Evolutionary conservation across 2,329 filamentous ascomycete genomes (phyloP).

Genomic region (Colletotrichum tofieldiae): DNA sequence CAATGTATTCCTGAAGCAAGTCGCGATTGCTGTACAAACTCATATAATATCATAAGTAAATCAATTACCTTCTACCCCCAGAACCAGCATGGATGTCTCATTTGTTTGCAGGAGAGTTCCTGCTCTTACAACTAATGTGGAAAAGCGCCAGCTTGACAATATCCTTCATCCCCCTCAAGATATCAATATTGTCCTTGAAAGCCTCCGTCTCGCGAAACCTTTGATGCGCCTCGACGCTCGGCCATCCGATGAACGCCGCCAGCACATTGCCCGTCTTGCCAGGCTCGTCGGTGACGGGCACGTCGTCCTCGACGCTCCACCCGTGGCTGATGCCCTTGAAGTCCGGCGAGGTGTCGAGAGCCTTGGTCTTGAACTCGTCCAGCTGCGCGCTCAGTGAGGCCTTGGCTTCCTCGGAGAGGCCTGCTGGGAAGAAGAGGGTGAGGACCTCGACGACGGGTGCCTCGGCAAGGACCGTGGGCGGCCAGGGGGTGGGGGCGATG

Average conservation of each 20-base stretch:
- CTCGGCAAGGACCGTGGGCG: slow-evolving; percentile 6
- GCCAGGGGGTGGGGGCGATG: slow-evolving; percentile 53
- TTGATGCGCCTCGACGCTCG: slow-evolving; percentile 55
- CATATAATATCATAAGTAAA: too few species aligned
- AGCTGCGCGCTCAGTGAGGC: slow-evolving; percentile 5
- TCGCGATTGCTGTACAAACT: too few species aligned
- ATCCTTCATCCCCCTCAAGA: slow-evolving; percentile 42
- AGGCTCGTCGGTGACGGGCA: slow-evolving; percentile 50
- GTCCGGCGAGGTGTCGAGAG: slow-evolving; percentile 24
- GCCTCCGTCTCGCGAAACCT: slow-evolving; percentile 53
- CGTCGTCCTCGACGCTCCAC: slow-evolving; percentile 53
- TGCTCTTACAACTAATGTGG: neutral
- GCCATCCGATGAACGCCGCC: slow-evolving; percentile 54
- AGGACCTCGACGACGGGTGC: slow-evolving; percentile 38
- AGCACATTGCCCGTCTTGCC: slow-evolving; percentile 48
- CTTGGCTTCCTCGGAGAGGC: slow-evolving; percentile 23
- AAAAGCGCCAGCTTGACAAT: neutral
- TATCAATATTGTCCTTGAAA: slow-evolving; percentile 53
- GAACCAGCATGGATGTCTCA: neutral
- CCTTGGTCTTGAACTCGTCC: slow-evolving; percentile 38
- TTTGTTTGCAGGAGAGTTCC: neutral
- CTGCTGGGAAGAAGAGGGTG: slow-evolving; percentile 38
- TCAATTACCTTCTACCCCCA: too few species aligned
- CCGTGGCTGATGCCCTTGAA: slow-evolving; percentile 40
- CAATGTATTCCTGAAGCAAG: neutral